Evolutionary conservation across 768 basidiomycete species (phyloP).

Genomic region (Boletus pseudo-olivaceus): DNA sequence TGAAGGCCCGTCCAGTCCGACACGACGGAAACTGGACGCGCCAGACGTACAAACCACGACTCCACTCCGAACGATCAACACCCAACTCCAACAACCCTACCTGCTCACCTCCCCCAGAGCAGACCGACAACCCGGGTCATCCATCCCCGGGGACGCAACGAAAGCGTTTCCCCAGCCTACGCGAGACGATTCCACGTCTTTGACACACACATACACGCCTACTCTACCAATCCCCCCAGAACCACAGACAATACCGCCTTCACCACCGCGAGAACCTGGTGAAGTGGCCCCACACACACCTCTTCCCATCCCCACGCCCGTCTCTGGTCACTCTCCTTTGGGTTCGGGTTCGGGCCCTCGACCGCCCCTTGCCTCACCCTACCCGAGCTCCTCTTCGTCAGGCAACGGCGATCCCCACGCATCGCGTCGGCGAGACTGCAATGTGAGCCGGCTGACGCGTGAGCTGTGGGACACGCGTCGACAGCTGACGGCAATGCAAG

Average conservation of each 20-base stretch:
- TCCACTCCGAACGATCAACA: not conserved
- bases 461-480: conserved; percentile 30
- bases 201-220: no score
- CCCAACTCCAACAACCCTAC: not conserved
- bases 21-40: conserved; percentile 12
- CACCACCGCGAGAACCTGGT: conserved; percentile 5
- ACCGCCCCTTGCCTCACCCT: not conserved
- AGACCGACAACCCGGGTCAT: not conserved
- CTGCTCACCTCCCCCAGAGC: not conserved
- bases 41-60: not conserved
- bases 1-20: conserved; percentile 3
- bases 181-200: not conserved
- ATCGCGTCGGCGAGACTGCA: not conserved
- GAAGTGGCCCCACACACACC: conserved; percentile 3
- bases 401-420: not conserved
- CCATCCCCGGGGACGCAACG: not conserved
- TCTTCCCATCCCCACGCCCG: not conserved
- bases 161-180: not conserved
- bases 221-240: not conserved
- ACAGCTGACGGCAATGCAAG: conserved; percentile 20
- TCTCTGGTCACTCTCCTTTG: not conserved
- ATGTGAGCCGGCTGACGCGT: conserved; percentile 15
- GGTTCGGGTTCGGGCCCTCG: not conserved
- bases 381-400: not conserved
- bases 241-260: not conserved